Conservation (phyloP, 768 basidiomycete genomes). For the Russula lepida region DNA sequence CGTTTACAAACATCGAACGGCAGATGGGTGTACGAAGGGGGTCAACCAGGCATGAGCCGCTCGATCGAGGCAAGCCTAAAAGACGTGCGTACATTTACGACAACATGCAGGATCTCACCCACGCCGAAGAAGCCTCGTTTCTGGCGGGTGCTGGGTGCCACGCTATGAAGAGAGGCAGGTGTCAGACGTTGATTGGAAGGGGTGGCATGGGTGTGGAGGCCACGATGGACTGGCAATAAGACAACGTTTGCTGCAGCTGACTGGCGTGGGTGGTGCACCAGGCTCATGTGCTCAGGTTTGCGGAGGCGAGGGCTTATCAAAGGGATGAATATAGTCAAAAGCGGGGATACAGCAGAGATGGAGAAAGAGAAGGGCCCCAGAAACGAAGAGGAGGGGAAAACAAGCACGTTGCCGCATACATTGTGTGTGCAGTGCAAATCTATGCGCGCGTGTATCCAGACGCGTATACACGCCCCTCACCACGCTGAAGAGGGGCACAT, state of each 20-base stretch:
- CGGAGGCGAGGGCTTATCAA: slow-evolving; percentile 1
- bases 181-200: slow-evolving; percentile 10
- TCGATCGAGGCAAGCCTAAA: slow-evolving; percentile 4
- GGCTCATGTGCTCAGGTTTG: slow-evolving; percentile 8
- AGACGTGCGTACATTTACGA: slow-evolving; percentile 52
- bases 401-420: background rate
- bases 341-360: background rate
- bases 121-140: slow-evolving; percentile 73
- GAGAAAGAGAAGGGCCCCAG: background rate
- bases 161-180: slow-evolving; percentile 9
- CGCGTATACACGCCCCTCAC: background rate
- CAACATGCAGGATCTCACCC: slow-evolving; percentile 66
- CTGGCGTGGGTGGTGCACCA: slow-evolving; percentile 5
- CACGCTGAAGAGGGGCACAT: background rate
- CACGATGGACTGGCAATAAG: slow-evolving; percentile 14
- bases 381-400: background rate
- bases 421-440: background rate
- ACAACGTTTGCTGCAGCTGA: slow-evolving; percentile 6
- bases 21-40: slow-evolving; percentile 15
- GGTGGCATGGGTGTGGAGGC: slow-evolving; percentile 15
- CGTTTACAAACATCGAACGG: slow-evolving; percentile 1
- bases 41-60: slow-evolving; percentile 14
- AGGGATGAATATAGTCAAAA: background rate
- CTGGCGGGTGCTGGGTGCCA: slow-evolving; percentile 41
- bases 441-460: background rate